Conservation (phyloP, 2,329 filamentous ascomycete species). For the Colletotrichum noveboracense region DNA sequence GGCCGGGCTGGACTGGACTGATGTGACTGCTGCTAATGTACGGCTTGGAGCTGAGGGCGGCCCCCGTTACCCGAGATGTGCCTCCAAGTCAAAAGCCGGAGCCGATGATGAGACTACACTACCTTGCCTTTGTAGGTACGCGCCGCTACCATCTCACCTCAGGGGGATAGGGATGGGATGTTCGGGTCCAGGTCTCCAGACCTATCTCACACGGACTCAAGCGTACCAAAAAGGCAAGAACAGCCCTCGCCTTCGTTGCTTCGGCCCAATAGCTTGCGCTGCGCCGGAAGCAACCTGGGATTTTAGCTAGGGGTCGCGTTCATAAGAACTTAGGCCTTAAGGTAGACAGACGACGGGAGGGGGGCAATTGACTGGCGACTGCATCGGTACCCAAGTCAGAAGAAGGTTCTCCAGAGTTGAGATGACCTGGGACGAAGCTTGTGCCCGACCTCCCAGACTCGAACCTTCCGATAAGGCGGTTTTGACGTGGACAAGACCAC, state of each 20-base stretch:
- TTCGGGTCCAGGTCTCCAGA: neutral
- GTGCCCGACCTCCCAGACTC: neutral
- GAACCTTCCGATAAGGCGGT: neutral
- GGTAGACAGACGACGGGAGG: neutral
- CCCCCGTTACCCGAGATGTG: neutral
- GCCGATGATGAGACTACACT: constrained; percentile 4
- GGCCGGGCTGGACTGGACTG: neutral
- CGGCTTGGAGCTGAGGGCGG: neutral
- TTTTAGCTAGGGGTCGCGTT: neutral
- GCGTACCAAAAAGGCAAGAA: neutral
- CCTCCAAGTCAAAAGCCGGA: neutral
- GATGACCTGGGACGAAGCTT: constrained; percentile 10
- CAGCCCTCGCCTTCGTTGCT: neutral
- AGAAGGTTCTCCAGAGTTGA: neutral
- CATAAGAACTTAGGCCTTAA: neutral
- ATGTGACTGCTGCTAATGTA: neutral
- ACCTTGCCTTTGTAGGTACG: neutral
- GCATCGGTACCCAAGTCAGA: neutral
- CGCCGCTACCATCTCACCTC: neutral
- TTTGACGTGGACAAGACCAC: neutral
- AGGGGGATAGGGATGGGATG: neutral
- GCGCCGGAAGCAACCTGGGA: neutral
- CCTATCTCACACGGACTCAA: neutral
- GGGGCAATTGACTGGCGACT: neutral
- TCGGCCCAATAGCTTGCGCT: neutral